Conservation (phyloP, 495 filamentous ascomycete genomes). For the Cercophora samala region DNA sequence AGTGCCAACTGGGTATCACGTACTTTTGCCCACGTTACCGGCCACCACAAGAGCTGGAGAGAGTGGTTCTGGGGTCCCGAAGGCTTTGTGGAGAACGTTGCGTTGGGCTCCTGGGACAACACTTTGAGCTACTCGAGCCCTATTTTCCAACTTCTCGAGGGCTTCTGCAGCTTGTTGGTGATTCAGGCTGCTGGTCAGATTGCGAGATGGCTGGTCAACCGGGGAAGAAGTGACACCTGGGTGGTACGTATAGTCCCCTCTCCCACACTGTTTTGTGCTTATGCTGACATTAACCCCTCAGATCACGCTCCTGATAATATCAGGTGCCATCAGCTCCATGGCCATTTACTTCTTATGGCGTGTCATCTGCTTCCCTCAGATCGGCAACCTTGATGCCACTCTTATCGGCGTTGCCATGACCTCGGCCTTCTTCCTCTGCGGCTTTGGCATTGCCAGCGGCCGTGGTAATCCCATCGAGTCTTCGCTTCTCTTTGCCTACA, state of each 20-base stretch:
- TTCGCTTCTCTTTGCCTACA: conserved; percentile 92
- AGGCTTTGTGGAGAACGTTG: conserved; percentile 70
- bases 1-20: conserved; percentile 74
- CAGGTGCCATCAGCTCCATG: conserved; percentile 86
- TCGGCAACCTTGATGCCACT: conserved; percentile 89
- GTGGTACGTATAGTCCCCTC: conserved; percentile 64
- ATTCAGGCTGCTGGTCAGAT: conserved; percentile 94
- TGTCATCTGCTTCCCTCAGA: conserved; percentile 86
- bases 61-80: conserved; percentile 83
- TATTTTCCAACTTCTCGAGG: conserved; percentile 88
- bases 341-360: conserved; percentile 96
- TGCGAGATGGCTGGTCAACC: conserved; percentile 92
- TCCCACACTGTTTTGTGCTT: conserved; percentile 14
- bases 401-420: conserved; percentile 90
- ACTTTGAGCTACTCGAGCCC: conserved; percentile 90
- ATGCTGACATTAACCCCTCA: conserved; percentile 41
- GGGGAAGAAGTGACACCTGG: conserved; percentile 90
- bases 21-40: conserved; percentile 59
- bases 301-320: conserved; percentile 85
- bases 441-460: conserved; percentile 91
- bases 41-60: conserved; percentile 61
- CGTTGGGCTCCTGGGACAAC: conserved; percentile 86
- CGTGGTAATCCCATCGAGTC: conserved; percentile 95
- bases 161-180: conserved; percentile 92
- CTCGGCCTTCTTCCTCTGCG: conserved; percentile 84